Evolutionary conservation across 352 stramenopile species (phyloP).

Genomic region (Blastocystis sp.): DNA sequence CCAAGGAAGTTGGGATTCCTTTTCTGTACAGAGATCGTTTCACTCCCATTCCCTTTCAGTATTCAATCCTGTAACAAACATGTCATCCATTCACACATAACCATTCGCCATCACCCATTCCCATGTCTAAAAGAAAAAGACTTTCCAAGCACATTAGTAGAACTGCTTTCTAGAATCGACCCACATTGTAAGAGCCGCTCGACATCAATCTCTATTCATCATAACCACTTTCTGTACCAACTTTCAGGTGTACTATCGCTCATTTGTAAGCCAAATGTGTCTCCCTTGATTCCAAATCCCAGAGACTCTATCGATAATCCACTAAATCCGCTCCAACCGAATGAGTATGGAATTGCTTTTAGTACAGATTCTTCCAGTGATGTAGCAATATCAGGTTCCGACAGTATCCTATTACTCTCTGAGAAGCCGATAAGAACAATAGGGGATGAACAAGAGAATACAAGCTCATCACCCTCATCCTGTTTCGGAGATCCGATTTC

Average conservation of each 20-base stretch:
- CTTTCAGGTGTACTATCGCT: not conserved
- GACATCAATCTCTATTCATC: conserved; percentile 25
- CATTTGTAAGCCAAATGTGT: not conserved
- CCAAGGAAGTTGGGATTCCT: no score
- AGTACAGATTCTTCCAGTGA: not conserved
- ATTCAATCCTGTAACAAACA: no score
- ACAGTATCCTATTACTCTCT: no score
- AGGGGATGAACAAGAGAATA: not conserved
- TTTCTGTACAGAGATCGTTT: no score
- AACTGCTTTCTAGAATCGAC: not conserved
- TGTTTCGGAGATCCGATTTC: not conserved
- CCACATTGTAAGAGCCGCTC: not conserved
- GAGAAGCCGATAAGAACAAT: conserved; percentile 4
- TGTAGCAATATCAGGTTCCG: not conserved
- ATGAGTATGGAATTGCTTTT: not conserved
- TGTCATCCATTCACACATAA: no score
- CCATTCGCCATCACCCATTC: no score
- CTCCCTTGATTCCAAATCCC: conserved; percentile 2
- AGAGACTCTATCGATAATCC: not conserved
- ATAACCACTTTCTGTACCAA: not conserved
- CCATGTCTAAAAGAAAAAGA: no score
- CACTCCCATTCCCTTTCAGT: no score
- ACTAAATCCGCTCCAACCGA: not conserved
- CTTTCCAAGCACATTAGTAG: no score
- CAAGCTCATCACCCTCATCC: not conserved